These are phyloP conservation scores for Aspergillus sclerotialis DNA, from an alignment of 2,329 filamentous ascomycete species.

Conservation along the genomic window DNA sequence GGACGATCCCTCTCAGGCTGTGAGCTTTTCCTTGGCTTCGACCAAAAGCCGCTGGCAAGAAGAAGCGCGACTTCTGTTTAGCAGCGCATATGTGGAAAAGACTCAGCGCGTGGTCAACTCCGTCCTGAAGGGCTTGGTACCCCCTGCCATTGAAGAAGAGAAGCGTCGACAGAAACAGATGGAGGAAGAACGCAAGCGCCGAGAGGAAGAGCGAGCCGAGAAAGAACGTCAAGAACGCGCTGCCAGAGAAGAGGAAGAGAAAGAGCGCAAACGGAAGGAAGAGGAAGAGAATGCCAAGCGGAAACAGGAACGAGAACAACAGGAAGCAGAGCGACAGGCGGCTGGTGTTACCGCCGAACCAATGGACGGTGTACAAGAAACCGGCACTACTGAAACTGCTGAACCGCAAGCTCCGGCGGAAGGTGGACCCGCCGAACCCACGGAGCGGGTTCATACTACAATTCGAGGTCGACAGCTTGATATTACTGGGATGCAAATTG, in stretches of 20 bases:
- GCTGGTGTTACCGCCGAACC: conserved; percentile 41
- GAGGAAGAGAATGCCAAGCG: conserved; percentile 59
- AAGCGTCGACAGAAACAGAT: conserved; percentile 60
- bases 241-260: conserved; percentile 64
- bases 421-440: conserved; percentile 43
- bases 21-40: conserved; percentile 63
- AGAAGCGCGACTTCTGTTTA: conserved; percentile 82
- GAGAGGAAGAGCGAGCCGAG: conserved; percentile 57
- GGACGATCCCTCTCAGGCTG: conserved; percentile 57
- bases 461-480: conserved; percentile 84
- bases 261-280: conserved; percentile 61
- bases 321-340: conserved; percentile 49
- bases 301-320: conserved; percentile 57
- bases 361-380: conserved; percentile 72
- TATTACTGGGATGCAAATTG: conserved; percentile 90
- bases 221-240: conserved; percentile 57
- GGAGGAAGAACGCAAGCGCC: conserved; percentile 48
- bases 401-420: conserved; percentile 33
- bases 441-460: conserved; percentile 64
- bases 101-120: conserved; percentile 60
- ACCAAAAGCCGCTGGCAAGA: conserved; percentile 80
- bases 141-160: conserved; percentile 75
- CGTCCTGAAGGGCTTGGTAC: conserved; percentile 68
- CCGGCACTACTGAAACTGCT: conserved; percentile 29
- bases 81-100: conserved; percentile 60